Conservation (phyloP, 257 asterid species). For the Avicennia marina region DNA sequence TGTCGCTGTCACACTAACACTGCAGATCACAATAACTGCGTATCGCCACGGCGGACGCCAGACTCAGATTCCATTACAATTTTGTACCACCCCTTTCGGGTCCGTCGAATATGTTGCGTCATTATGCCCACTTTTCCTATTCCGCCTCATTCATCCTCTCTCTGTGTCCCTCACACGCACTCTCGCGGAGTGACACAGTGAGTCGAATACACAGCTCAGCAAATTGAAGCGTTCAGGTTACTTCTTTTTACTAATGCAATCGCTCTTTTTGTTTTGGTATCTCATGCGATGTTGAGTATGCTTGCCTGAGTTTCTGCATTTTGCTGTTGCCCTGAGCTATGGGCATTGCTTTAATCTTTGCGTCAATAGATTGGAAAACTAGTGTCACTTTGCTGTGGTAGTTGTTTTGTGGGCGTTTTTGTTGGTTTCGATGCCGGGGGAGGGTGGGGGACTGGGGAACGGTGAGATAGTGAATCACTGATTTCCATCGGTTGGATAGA, state of each 20-base stretch:
- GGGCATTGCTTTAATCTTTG: not conserved
- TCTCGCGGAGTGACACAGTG: not conserved
- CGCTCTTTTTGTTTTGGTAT: not conserved
- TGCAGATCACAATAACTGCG: slow-evolving; percentile 25
- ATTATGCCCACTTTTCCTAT: slow-evolving; percentile 12
- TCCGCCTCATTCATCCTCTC: not conserved
- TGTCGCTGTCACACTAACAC: slow-evolving; percentile 11
- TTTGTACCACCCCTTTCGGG: slow-evolving; percentile 23
- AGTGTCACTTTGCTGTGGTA: not conserved
- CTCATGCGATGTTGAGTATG: not conserved
- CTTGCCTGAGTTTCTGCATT: slow-evolving; percentile 4
- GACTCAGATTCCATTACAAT: slow-evolving; percentile 22
- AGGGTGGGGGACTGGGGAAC: not conserved
- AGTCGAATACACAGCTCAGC: not conserved
- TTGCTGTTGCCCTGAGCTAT: not conserved
- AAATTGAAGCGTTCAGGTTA: slow-evolving; percentile 7
- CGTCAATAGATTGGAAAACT: not conserved
- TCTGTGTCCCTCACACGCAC: slow-evolving; percentile 1
- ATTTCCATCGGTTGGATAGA: not conserved
- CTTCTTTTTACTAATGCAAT: not conserved
- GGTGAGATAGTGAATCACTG: not conserved
- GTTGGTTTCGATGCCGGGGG: not conserved
- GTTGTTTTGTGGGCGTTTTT: not conserved
- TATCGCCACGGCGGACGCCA: slow-evolving; percentile 54
- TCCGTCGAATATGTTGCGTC: slow-evolving; percentile 39